Evolutionary conservation across 164 flowering plant species (phyloP).

Genomic region (Warburgia ugandensis): DNA sequence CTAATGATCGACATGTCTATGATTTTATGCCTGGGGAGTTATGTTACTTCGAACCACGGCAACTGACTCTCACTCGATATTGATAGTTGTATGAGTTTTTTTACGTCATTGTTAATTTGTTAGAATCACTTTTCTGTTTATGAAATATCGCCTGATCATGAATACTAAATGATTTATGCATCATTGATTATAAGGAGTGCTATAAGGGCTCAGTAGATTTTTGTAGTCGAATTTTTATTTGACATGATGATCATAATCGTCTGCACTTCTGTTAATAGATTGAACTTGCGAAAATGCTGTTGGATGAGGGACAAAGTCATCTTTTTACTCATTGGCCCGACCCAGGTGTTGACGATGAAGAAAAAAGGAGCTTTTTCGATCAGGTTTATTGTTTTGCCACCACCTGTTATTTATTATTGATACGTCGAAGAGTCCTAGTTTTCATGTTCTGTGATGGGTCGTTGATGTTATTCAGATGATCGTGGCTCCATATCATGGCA

Average conservation of each 20-base stretch:
- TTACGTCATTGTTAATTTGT: too few species aligned
- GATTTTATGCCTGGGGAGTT: too few species aligned
- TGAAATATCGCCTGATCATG: background rate
- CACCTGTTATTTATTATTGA: background rate
- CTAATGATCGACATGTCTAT: too few species aligned
- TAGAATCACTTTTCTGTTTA: background rate
- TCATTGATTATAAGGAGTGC: too few species aligned
- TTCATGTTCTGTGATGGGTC: background rate
- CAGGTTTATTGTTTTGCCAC: slow-evolving; percentile 38
- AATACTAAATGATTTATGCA: background rate
- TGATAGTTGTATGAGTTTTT: too few species aligned
- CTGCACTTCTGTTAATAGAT: slow-evolving; percentile 27
- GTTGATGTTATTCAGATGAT: too few species aligned
- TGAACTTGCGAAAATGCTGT: slow-evolving; percentile 61
- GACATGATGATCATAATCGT: background rate
- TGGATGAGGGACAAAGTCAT: slow-evolving; percentile 71
- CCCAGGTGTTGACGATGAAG: slow-evolving; percentile 67
- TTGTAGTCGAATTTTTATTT: background rate
- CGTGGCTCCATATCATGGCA: too few species aligned
- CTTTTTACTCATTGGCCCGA: slow-evolving; percentile 77
- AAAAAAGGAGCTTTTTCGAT: slow-evolving; percentile 62
- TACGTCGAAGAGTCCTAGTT: background rate
- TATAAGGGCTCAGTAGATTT: background rate
- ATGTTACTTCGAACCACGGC: too few species aligned
- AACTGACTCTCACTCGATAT: too few species aligned